Evolutionary conservation across 164 flowering plant genomes (phyloP).

Genomic region (Aristolochia fimbriata): DNA sequence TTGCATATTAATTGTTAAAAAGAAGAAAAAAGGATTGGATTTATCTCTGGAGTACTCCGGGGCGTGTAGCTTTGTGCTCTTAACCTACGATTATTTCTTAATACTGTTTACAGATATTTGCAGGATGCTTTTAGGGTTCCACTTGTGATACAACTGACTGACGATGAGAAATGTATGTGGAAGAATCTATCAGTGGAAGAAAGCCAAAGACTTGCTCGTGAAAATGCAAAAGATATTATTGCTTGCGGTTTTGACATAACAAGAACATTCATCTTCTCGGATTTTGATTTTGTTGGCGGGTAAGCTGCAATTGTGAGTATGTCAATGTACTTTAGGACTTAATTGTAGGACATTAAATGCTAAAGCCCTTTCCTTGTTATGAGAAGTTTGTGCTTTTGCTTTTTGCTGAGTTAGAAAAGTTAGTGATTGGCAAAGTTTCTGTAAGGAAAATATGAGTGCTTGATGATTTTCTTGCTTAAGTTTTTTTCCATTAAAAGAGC

Average conservation of each 20-base stretch:
- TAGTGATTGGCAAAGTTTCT: too few species aligned
- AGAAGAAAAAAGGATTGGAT: too few species aligned
- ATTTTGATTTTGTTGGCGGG: slow-evolving; percentile 94
- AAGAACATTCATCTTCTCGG: slow-evolving; percentile 83
- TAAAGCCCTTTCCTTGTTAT: neutral
- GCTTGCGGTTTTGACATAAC: slow-evolving; percentile 97
- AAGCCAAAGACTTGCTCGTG: slow-evolving; percentile 80
- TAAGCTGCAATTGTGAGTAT: slow-evolving; percentile 24
- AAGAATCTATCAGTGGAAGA: slow-evolving; percentile 87
- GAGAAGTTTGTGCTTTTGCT: neutral
- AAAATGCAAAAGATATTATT: slow-evolving; percentile 95
- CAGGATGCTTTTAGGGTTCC: slow-evolving; percentile 97
- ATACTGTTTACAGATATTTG: slow-evolving; percentile 51
- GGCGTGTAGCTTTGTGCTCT: too few species aligned
- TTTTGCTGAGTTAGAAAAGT: neutral
- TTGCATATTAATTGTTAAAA: too few species aligned
- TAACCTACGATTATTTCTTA: neutral
- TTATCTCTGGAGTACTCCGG: too few species aligned
- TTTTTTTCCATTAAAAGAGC: slow-evolving; percentile 79
- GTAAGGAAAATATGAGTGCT: too few species aligned
- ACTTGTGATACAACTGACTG: slow-evolving; percentile 88
- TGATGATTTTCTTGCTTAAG: too few species aligned
- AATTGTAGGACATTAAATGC: neutral
- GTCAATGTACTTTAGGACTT: neutral
- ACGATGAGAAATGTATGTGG: slow-evolving; percentile 98